A percentile compares a stretch with the other conserved stretches of the same genome.
Evolutionary conservation across 768 basidiomycete genomes (phyloP).

Genomic region (Xanthoconium purpureum): DNA sequence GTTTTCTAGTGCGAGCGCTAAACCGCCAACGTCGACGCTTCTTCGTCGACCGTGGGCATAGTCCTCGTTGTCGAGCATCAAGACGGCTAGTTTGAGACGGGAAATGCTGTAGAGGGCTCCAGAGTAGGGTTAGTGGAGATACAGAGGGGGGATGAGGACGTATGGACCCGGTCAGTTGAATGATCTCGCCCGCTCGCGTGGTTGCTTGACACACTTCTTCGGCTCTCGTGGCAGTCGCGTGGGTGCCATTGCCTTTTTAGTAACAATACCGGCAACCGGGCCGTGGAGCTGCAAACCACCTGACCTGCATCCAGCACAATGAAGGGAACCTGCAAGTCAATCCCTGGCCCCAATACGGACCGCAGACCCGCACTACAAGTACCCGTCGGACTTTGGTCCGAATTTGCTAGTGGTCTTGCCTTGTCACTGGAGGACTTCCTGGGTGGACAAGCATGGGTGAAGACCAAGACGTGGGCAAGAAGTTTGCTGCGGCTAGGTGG

Average conservation of each 20-base stretch:
- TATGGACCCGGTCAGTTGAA: slow-evolving; percentile 18
- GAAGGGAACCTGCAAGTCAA: too few relatives aligned
- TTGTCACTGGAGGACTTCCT: too few relatives aligned
- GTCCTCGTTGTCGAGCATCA: slow-evolving; percentile 32
- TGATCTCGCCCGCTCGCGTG: slow-evolving; percentile 36
- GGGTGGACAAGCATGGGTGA: too few relatives aligned
- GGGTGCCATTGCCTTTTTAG: slow-evolving; percentile 19
- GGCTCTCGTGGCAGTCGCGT: slow-evolving; percentile 37
- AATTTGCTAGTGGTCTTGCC: too few relatives aligned
- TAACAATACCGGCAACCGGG: slow-evolving; percentile 14
- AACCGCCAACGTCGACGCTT: slow-evolving; percentile 88
- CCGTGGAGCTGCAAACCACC: neutral
- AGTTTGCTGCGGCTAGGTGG: too few relatives aligned
- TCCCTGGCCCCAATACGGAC: too few relatives aligned
- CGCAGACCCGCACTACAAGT: too few relatives aligned
- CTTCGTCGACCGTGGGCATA: slow-evolving; percentile 46
- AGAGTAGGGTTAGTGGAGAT: neutral
- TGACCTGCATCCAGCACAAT: neutral
- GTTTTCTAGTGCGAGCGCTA: slow-evolving; percentile 72
- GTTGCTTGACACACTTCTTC: slow-evolving; percentile 33
- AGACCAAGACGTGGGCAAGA: too few relatives aligned
- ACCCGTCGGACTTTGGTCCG: too few relatives aligned
- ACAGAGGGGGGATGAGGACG: slow-evolving; percentile 2
- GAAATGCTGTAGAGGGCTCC: neutral
- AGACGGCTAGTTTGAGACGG: neutral